Percentiles rank a stretch among this genome's conserved stretches.
phyloP scores from a whole-genome alignment of 169 alveolate species.

The Plasmodium relictum region DNA sequence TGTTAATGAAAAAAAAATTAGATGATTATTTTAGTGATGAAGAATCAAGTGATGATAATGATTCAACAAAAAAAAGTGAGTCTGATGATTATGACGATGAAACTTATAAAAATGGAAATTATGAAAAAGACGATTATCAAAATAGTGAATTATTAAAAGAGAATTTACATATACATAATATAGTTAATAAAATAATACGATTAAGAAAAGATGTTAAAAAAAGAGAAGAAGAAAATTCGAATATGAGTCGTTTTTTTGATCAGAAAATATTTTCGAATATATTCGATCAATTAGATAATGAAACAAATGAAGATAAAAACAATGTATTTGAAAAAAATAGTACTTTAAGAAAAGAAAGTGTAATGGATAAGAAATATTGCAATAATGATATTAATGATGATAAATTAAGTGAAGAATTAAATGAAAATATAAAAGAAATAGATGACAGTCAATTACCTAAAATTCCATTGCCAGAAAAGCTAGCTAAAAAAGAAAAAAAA shows the following conservation, averaged over 20 bases:
- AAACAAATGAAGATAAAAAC: constrained; percentile 2
- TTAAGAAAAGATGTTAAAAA: constrained; percentile 60
- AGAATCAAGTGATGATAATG: constrained; percentile 55
- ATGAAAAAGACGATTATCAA: neutral
- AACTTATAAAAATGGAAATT: neutral
- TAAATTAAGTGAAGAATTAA: constrained; percentile 2
- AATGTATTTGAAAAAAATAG: neutral
- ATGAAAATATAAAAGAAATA: constrained; percentile 47
- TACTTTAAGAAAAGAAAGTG: neutral
- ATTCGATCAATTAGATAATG: constrained; percentile 51
- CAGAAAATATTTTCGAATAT: constrained; percentile 71
- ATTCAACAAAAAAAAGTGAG: neutral
- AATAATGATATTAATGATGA: constrained; percentile 1
- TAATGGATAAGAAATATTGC: neutral
- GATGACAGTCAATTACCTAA: constrained; percentile 45
- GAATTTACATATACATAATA: constrained; percentile 47
- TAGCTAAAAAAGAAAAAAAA: constrained; percentile 71
- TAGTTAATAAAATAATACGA: constrained; percentile 59
- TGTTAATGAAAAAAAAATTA: constrained; percentile 77
- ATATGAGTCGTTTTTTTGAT: constrained; percentile 58
- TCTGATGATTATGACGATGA: neutral
- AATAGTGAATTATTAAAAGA: constrained; percentile 5
- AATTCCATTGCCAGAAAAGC: constrained; percentile 70
- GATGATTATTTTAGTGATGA: constrained; percentile 77
- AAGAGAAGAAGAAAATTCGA: constrained; percentile 38